Percentiles rank a stretch among this genome's conserved stretches.
Evolutionary conservation across 2,329 filamentous ascomycete species (phyloP).

Genomic region (Xylaria digitata): DNA sequence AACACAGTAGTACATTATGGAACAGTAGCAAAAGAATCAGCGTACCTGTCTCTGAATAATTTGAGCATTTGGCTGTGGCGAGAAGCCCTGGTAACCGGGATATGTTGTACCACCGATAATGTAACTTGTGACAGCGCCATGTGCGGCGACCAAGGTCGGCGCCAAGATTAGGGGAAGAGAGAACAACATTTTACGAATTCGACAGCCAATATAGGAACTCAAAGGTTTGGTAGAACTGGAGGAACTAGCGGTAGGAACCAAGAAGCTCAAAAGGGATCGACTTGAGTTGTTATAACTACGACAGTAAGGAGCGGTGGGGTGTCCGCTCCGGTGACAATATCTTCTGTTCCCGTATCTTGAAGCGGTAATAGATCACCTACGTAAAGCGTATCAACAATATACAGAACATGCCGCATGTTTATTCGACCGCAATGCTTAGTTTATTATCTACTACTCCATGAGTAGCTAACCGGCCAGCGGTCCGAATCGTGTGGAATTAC

Average conservation of each 20-base stretch:
- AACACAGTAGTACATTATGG: not conserved
- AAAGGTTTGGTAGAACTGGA: not conserved
- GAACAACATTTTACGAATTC: slow-evolving; percentile 43
- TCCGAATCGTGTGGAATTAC: slow-evolving; percentile 24
- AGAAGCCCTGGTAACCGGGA: slow-evolving; percentile 61
- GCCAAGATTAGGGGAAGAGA: slow-evolving; percentile 44
- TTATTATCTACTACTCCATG: not conserved
- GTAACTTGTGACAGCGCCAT: slow-evolving; percentile 60
- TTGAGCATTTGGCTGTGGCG: slow-evolving; percentile 58
- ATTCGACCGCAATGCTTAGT: not conserved
- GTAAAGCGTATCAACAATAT: not conserved
- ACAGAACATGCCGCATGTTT: not conserved
- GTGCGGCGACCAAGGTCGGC: slow-evolving; percentile 49
- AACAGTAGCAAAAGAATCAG: not conserved
- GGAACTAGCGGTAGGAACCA: not conserved
- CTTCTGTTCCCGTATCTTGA: not conserved
- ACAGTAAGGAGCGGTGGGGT: not conserved
- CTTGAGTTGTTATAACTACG: slow-evolving; percentile 25
- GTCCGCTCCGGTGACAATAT: not conserved
- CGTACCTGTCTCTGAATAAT: slow-evolving; percentile 64
- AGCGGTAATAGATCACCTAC: not conserved
- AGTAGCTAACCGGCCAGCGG: slow-evolving; percentile 13
- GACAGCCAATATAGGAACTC: not conserved
- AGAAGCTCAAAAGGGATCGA: not conserved
- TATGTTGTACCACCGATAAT: slow-evolving; percentile 57